Evolutionary conservation across 2,329 filamentous ascomycete genomes (phyloP).

Genomic region (Ophiobolus disseminans): DNA sequence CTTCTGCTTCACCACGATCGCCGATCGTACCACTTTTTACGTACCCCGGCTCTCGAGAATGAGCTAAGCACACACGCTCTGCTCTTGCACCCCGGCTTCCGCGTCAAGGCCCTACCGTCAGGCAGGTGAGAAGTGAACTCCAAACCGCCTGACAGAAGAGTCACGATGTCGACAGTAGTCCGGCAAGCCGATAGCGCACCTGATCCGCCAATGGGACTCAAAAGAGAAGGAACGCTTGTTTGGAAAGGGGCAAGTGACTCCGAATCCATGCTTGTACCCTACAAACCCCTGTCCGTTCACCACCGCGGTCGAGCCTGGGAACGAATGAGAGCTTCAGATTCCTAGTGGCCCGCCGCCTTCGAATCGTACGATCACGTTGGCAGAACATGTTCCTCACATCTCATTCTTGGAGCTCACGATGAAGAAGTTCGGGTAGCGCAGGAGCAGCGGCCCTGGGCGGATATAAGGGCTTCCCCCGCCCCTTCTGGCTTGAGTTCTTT

Average conservation of each 20-base stretch:
- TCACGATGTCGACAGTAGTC: not conserved
- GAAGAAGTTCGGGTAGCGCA: not conserved
- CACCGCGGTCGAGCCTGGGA: too few species aligned
- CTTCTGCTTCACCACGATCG: too few species aligned
- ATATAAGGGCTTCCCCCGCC: not conserved
- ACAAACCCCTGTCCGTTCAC: too few species aligned
- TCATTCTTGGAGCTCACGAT: not conserved
- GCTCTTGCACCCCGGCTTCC: too few species aligned
- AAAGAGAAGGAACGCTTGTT: not conserved
- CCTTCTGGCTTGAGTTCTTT: not conserved
- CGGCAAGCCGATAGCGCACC: not conserved
- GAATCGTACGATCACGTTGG: not conserved
- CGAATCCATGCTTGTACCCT: too few species aligned
- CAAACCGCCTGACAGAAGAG: too few species aligned
- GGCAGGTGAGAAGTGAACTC: not conserved
- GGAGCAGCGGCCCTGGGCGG: not conserved
- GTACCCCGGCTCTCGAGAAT: too few species aligned
- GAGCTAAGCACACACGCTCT: too few species aligned
- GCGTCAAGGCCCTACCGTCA: too few species aligned
- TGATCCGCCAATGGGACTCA: constrained; percentile 1
- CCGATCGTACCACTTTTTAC: too few species aligned
- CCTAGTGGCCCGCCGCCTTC: not conserved
- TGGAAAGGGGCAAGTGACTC: not conserved
- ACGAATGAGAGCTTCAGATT: constrained; percentile 3
- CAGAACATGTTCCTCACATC: not conserved